Percentiles rank a stretch among this genome's conserved stretches.
Conservation (phyloP, 176 grass and related monocot genomes). For the Zizania latifolia region DNA sequence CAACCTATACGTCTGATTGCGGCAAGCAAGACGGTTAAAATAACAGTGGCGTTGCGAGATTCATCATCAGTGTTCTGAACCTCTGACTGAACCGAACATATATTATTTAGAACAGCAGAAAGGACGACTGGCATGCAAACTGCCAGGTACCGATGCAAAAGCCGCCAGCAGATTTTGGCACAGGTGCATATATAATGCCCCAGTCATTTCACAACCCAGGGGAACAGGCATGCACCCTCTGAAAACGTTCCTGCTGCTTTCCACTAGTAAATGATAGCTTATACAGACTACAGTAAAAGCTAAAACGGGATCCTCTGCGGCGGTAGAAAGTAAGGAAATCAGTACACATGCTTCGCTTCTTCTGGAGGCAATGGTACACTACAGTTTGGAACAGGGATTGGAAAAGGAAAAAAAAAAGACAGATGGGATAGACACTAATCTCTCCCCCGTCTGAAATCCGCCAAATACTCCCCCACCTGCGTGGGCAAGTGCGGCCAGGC, state of each 20-base stretch:
- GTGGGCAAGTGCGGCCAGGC: no score
- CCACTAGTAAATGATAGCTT: constrained; percentile 33
- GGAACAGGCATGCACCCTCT: no score
- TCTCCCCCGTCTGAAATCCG: constrained; percentile 6
- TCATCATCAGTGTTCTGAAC: no score
- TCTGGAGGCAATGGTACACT: constrained; percentile 16
- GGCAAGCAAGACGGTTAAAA: no score
- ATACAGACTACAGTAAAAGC: constrained; percentile 30
- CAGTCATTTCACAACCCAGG: no score
- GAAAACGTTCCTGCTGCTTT: constrained; percentile 33
- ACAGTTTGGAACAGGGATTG: not conserved
- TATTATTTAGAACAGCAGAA: not conserved
- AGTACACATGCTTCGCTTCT: constrained; percentile 24
- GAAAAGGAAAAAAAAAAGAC: not conserved
- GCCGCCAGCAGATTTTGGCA: not conserved
- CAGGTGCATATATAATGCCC: no score
- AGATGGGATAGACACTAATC: not conserved
- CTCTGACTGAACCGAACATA: not conserved
- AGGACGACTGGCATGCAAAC: not conserved
- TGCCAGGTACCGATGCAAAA: not conserved
- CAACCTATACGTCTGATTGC: not conserved
- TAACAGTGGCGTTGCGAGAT: no score
- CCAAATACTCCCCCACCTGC: not conserved
- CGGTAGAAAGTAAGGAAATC: not conserved
- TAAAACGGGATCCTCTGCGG: constrained; percentile 7